Base-by-base conservation (phyloP, 2,329 filamentous ascomycete genomes). In the Aspergillus fumigatiaffinis region DNA sequence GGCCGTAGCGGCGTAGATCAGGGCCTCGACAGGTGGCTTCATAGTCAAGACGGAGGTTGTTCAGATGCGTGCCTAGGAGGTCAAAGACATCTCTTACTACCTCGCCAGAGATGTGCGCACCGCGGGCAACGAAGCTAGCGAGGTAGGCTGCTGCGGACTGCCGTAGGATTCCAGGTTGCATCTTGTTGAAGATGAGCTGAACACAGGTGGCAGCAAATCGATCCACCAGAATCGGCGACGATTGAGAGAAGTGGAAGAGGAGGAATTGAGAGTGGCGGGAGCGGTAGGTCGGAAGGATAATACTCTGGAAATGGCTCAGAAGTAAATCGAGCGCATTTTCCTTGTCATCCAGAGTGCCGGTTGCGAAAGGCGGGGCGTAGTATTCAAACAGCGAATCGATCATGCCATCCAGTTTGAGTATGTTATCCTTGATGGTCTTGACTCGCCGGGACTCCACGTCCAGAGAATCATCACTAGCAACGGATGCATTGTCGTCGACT, bases 241-340 rank as follows among this genome's bases (percentile, higher is more conserved):
- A 84, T 73, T 99, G 93, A 17, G 90, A 90, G 71, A 96, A 97
- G 75, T 97, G 93, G 76, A 99, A 99, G 52, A 97, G 83, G 50
- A 99, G 84, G 67, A 97, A 99, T 68, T 99, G 94, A 0, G 92
- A 92, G 72, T 97, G 93, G 35, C 94, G 87, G 25, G 92, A 96
- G 64, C 91, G 90, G 71, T 94, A 92, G 14, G 92, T 95, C 3
- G 92, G 92, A 29, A 99, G 82, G 58, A 99, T 91, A 68, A 92
- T 91, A 70, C 85, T 89, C 59, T 88, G 85, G 69, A 99, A 99
- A 71, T 96, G 92, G 51, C 87, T 84, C 28, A 97, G 81, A 42
- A 99, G 82, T 55, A 90, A 86, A 53, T 90, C 87, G 65, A 96
- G 90, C 51, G 86, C 85, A 55, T 87, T 85, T 62, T 89, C 84